Evolutionary conservation across 805 yeast species (phyloP).

Genomic region (Allodekkera sacchari): DNA sequence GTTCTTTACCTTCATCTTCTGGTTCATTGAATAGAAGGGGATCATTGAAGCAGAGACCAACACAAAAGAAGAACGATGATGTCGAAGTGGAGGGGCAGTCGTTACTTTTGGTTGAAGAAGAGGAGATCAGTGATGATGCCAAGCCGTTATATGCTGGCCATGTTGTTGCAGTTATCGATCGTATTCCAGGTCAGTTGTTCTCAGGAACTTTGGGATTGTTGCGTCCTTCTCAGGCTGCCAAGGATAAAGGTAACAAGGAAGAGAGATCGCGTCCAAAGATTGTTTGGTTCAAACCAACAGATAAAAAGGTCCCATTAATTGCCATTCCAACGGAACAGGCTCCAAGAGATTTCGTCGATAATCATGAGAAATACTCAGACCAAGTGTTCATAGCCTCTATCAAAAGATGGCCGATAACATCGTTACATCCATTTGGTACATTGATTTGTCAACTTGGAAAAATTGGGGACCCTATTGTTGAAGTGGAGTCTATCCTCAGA

Average conservation of each 20-base stretch:
- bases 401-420: slow-evolving; percentile 98
- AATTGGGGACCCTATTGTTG: slow-evolving; percentile 67
- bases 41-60: slow-evolving; percentile 88
- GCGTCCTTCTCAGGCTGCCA: slow-evolving; percentile 91
- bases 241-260: slow-evolving; percentile 52
- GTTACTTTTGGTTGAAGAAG: slow-evolving; percentile 84
- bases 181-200: slow-evolving; percentile 94
- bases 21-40: slow-evolving; percentile 63
- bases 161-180: slow-evolving; percentile 94
- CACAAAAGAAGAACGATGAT: slow-evolving; percentile 95
- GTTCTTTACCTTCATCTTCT: slow-evolving; percentile 12
- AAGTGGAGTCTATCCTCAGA: slow-evolving; percentile 80
- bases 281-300: slow-evolving; percentile 99
- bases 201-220: slow-evolving; percentile 90
- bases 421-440: slow-evolving; percentile 96
- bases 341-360: slow-evolving; percentile 89
- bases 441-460: slow-evolving; percentile 80
- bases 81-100: slow-evolving; percentile 99
- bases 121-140: slow-evolving; percentile 84
- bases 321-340: slow-evolving; percentile 99
- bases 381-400: slow-evolving; percentile 89
- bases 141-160: slow-evolving; percentile 97
- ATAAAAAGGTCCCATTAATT: slow-evolving; percentile 92
- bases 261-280: slow-evolving; percentile 65
- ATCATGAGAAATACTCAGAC: slow-evolving; percentile 74